Conservation (phyloP, 2,329 filamentous ascomycete genomes). For the Fusarium newnesense region DNA sequence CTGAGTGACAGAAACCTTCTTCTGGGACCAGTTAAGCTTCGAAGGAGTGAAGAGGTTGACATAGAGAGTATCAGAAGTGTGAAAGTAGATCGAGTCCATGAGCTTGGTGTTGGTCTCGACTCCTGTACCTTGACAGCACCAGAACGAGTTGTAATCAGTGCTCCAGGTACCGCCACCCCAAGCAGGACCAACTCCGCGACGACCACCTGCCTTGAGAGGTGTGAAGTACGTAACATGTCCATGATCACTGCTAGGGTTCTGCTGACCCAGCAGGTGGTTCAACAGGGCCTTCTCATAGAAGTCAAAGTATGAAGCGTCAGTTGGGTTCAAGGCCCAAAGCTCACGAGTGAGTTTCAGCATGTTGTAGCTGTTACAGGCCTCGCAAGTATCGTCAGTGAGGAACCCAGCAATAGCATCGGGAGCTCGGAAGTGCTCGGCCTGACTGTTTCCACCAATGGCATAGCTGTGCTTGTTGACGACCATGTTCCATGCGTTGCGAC, state of each 20-base stretch:
- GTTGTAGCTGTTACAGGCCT: slow-evolving; percentile 66
- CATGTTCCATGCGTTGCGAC: slow-evolving; percentile 60
- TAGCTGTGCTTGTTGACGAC: slow-evolving; percentile 60
- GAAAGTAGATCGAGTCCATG: slow-evolving; percentile 63
- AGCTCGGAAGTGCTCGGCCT: slow-evolving; percentile 61
- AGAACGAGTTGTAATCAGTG: slow-evolving; percentile 63
- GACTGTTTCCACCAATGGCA: slow-evolving; percentile 64
- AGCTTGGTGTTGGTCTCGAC: slow-evolving; percentile 65
- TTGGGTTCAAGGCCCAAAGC: slow-evolving; percentile 57
- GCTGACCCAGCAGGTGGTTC: slow-evolving; percentile 62
- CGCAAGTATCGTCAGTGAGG: slow-evolving; percentile 58
- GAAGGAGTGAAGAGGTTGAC: slow-evolving; percentile 63
- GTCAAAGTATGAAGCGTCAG: slow-evolving; percentile 57
- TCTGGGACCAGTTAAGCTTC: slow-evolving; percentile 55
- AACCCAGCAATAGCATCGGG: slow-evolving; percentile 58
- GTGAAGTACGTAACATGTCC: slow-evolving; percentile 66
- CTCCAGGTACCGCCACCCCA: slow-evolving; percentile 66
- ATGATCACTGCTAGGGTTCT: slow-evolving; percentile 55
- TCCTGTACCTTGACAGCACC: slow-evolving; percentile 64
- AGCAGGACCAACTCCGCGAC: slow-evolving; percentile 60
- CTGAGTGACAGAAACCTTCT: slow-evolving; percentile 54
- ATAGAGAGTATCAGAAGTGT: slow-evolving; percentile 54
- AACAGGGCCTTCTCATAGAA: slow-evolving; percentile 62
- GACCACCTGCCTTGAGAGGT: slow-evolving; percentile 58
- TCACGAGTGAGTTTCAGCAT: slow-evolving; percentile 66